Evolutionary conservation across 495 filamentous ascomycete species (phyloP).

Genomic region (Cercophora newfieldiana): DNA sequence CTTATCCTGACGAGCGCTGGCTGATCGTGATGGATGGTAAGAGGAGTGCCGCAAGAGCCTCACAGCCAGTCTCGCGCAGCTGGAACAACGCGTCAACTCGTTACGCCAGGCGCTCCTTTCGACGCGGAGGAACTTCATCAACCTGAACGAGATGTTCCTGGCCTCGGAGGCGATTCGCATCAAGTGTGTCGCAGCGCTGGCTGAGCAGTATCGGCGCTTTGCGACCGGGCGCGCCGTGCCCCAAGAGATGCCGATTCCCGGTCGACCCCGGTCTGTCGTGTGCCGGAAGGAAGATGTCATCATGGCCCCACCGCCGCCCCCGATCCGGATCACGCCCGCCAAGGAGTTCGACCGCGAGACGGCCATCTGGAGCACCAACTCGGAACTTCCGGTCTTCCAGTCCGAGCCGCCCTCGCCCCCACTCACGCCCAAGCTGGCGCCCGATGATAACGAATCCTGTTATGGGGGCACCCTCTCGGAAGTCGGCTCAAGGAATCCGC

Average conservation of each 20-base stretch:
- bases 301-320: not conserved
- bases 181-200: conserved; percentile 32
- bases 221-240: conserved; percentile 40
- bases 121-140: conserved; percentile 26
- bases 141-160: conserved; percentile 31
- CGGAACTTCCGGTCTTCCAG: conserved; percentile 24
- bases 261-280: conserved; percentile 20
- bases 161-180: conserved; percentile 37
- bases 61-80: conserved; percentile 25
- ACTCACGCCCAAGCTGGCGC: conserved; percentile 34
- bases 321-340: conserved; percentile 6
- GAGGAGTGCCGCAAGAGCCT: conserved; percentile 33
- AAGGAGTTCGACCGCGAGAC: conserved; percentile 20
- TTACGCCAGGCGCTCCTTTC: conserved; percentile 23
- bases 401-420: conserved; percentile 43
- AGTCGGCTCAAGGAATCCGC: conserved; percentile 7
- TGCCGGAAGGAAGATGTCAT: conserved; percentile 7
- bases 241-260: conserved; percentile 29
- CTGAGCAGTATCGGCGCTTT: conserved; percentile 39
- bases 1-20: not conserved
- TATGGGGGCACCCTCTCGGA: conserved; percentile 15
- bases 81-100: conserved; percentile 29
- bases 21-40: conserved; percentile 18
- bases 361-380: conserved; percentile 19
- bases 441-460: conserved; percentile 31